Base-by-base conservation (phyloP, 352 stramenopile species). In the Phytophthora citrophthora region DNA sequence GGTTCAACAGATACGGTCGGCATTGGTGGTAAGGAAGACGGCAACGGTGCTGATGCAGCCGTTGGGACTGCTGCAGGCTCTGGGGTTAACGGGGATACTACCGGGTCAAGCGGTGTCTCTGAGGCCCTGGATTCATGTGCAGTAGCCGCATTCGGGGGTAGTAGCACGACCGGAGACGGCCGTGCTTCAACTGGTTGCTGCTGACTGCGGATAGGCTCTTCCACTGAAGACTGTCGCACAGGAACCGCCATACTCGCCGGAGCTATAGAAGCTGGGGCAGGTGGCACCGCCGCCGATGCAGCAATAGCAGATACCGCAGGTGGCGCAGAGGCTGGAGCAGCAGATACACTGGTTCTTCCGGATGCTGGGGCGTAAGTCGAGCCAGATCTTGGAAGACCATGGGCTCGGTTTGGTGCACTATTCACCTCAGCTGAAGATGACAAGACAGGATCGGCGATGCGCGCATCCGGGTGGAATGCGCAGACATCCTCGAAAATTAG, bases 401-500 rank as follows among this genome's bases (percentile, higher is more conserved):
- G 45, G 18, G 27, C 5, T 61, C 61, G 50, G 15, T 36, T 70
- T n/a, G 52, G 40, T 38, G 54, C 55, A 68, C 47, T 62, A 36
- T 44, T 59, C n/a, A 60, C 44, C 4, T 16, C 31, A 45, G 64
- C 29, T 31, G 54, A 24, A 11, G 63, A 16, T 15, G 55, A 31
- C 26, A 64, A 20, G 9, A 64, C 52, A 15, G 66, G 66, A 23
- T 92, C 81, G 9, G 73, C 58, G 46, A 91, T 79, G 11, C 72
- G 68, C 29, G 84, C 82, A 46, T 97, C 89, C 3, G 90, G 90
- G 54, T 97, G 91, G 70, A 97, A 97, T 24, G 76, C 62, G 43
- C 86, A 94, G 0, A 97, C 87, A 59, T 97, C 91, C 61, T 97
- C 89, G 54, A 97, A 97, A 50, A 97, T 97, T 13, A 97, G 76